Evolutionary conservation across 495 filamentous ascomycete genomes (phyloP).

Genomic region (Penicillium robsamsonii): DNA sequence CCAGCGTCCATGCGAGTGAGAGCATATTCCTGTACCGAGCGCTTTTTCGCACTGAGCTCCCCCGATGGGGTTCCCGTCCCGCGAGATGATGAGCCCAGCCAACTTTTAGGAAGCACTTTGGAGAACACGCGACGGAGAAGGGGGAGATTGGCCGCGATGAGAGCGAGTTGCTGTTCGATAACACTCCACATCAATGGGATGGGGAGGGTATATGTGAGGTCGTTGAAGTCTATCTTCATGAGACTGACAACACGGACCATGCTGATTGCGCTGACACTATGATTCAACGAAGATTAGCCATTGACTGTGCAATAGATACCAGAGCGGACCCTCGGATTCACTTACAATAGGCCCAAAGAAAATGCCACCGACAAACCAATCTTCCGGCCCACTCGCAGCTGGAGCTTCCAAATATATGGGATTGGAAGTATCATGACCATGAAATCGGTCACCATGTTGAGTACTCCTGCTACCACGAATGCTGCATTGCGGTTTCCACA

Average conservation of each 20-base stretch:
- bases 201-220: constrained; percentile 19
- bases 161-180: constrained; percentile 19
- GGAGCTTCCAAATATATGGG: constrained; percentile 10
- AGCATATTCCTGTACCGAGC: neutral
- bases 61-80: neutral
- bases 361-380: constrained; percentile 8
- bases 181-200: constrained; percentile 18
- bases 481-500: constrained; percentile 50
- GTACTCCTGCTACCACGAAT: constrained; percentile 43
- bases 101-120: neutral
- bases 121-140: neutral
- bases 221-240: constrained; percentile 15
- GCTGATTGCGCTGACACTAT: constrained; percentile 20
- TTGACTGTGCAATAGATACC: neutral
- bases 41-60: neutral
- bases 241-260: constrained; percentile 21
- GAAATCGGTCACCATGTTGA: constrained; percentile 53
- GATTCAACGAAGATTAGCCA: neutral
- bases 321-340: neutral
- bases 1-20: neutral
- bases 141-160: constrained; percentile 17
- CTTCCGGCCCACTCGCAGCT: constrained; percentile 6
- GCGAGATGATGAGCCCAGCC: neutral
- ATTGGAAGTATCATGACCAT: constrained; percentile 35
- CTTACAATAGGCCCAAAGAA: constrained; percentile 13